phyloP scores from a whole-genome alignment of 2,329 filamentous ascomycete species.

The Cephalotrichum gorgonifer region DNA sequence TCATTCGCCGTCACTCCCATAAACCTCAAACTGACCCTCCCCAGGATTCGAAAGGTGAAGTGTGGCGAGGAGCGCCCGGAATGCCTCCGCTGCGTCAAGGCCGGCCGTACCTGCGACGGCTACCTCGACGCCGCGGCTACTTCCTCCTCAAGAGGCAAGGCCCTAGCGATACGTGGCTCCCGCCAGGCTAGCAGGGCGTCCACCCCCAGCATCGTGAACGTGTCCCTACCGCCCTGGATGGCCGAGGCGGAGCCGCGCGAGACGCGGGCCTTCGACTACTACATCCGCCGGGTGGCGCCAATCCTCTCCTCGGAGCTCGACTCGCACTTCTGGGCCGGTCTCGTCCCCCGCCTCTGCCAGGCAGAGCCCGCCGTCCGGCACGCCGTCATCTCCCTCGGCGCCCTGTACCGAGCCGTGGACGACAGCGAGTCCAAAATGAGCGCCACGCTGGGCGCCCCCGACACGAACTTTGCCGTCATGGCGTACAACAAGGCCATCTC shows the following conservation, averaged over 20 bases:
- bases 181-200: neutral
- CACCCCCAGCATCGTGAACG: constrained; percentile 19
- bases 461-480: constrained; percentile 22
- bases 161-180: constrained; percentile 4
- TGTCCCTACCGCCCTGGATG: constrained; percentile 9
- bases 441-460: constrained; percentile 3
- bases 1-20: neutral
- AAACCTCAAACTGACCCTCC: constrained; percentile 1
- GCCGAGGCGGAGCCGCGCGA: constrained; percentile 9
- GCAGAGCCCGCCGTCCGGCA: constrained; percentile 12
- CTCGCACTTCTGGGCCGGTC: constrained; percentile 14
- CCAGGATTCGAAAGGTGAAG: constrained; percentile 23
- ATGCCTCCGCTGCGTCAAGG: constrained; percentile 21
- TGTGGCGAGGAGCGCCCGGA: constrained; percentile 22
- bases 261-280: constrained; percentile 20
- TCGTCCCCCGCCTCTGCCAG: constrained; percentile 10
- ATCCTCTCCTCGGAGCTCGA: constrained; percentile 11
- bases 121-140: constrained; percentile 14
- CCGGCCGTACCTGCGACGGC: constrained; percentile 22
- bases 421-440: neutral
- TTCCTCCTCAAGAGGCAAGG: neutral
- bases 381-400: constrained; percentile 21
- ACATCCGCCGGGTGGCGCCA: constrained; percentile 15
- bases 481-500: constrained; percentile 27
- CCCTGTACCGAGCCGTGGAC: constrained; percentile 15